Evolutionary conservation across 2,329 filamentous ascomycete species (phyloP), one percentile per base, ranked within the genome.

Genomic region (Fonsecaea erecta): DNA sequence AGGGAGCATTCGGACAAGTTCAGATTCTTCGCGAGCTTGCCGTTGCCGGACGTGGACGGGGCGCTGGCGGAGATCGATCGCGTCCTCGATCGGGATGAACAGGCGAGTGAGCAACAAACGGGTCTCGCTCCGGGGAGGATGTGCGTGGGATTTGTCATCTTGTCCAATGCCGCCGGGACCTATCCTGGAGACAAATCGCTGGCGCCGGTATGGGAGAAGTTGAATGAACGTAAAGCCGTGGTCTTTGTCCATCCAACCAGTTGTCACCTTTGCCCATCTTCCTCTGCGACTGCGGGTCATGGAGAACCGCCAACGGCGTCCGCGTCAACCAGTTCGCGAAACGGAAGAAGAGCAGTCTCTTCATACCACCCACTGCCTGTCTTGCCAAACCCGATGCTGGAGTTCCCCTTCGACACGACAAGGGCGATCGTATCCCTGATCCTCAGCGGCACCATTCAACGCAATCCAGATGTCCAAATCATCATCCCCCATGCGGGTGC

Each of bases 321-420:
- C 18, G 12, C 26, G 12, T 21, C 48, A n/a, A n/a, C 35, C 2
- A 40, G 5, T 52, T 52, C 48, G 16, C 48, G 18, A 30, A 52
- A 34, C 9, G 9, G 4, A 2, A 12, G 32, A 7, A 34, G 32
- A 34, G 32, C 32, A 34, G 4, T 34, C 32, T 12, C 32, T 34
- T 34, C 32, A 34, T 34, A 34, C 32, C 32, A 34, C 24, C 58
- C 58, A 18, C 16, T 61, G 7, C 43, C 28, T n/a, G 8, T 53
- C 24, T 61, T 35, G 14, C 58, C 58, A 21, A 12, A 53, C 14
- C 58, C 58, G 9, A 52, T 61, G 18, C 35, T 61, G 34, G 81
- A 83, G 63, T 85, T 84, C 73, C 77, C 84, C 67, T 85, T 85
- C 71, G 83, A 85, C 57, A 82, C 81, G 0, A 79, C 81, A 1